Percentiles rank a stretch among this genome's conserved stretches.
phyloP scores from a whole-genome alignment of 2,329 filamentous ascomycete genomes.

The Scortechinia acanthostroma region DNA sequence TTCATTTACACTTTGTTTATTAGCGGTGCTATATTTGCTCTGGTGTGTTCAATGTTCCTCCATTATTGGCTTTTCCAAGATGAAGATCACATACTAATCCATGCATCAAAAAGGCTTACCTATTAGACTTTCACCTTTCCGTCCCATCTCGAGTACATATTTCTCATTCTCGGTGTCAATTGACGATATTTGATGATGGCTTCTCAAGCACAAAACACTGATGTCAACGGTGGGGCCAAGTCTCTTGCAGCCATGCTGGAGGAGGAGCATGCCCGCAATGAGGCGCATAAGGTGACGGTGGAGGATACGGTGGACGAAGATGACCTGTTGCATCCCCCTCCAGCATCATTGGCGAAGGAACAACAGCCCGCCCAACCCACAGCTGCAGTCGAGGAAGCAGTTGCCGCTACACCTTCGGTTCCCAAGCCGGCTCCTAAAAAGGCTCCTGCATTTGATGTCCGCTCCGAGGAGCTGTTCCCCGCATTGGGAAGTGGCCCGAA shows the following conservation, averaged over 20 bases:
- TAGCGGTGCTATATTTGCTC: too few relatives aligned
- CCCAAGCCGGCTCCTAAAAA: not conserved
- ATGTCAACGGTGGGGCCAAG: not conserved
- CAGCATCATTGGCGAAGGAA: too few relatives aligned
- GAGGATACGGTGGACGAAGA: not conserved
- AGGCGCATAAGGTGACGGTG: not conserved
- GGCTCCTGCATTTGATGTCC: constrained; percentile 32
- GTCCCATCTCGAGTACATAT: too few relatives aligned
- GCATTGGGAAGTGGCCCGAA: constrained; percentile 64
- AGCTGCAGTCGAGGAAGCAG: too few relatives aligned
- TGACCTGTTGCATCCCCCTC: not conserved
- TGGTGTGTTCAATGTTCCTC: too few relatives aligned
- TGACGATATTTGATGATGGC: not conserved
- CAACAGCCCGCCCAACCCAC: too few relatives aligned
- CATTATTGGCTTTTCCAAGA: too few relatives aligned
- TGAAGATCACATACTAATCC: too few relatives aligned
- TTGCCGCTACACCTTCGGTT: not conserved
- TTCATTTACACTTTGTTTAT: too few relatives aligned
- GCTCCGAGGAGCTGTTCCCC: constrained; percentile 90
- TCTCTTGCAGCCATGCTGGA: not conserved
- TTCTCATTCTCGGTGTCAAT: not conserved
- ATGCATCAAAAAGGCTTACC: too few relatives aligned
- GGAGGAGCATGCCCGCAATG: not conserved
- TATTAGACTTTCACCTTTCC: too few relatives aligned
- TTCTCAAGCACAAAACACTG: not conserved